Evolutionary conservation across 257 asterid genomes (phyloP).

Genomic region (Scutellaria galericulata): DNA sequence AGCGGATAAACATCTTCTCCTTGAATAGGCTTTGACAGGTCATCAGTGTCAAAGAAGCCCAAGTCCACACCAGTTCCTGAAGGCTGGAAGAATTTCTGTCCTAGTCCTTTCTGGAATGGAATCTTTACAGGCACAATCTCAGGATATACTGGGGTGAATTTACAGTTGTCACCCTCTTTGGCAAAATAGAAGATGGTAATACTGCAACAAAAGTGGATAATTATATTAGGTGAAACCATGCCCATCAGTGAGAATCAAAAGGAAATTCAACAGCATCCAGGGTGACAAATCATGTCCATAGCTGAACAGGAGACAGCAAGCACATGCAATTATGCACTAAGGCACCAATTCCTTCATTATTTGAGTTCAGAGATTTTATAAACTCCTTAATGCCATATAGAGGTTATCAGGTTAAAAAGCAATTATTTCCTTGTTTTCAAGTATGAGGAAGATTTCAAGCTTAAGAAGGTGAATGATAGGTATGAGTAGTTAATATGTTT

Average conservation of each 20-base stretch:
- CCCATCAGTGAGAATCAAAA: slow-evolving; percentile 8
- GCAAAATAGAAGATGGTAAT: slow-evolving; percentile 81
- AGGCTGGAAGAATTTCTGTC: slow-evolving; percentile 86
- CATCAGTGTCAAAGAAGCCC: slow-evolving; percentile 81
- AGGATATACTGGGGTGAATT: slow-evolving; percentile 68
- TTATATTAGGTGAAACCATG: slow-evolving; percentile 23
- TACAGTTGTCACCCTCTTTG: slow-evolving; percentile 72
- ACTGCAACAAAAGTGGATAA: slow-evolving; percentile 50
- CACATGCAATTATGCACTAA: not conserved
- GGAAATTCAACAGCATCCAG: slow-evolving; percentile 8
- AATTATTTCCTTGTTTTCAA: not conserved
- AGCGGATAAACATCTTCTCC: slow-evolving; percentile 85
- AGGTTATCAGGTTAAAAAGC: not conserved
- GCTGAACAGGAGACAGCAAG: not conserved
- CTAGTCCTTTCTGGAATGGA: slow-evolving; percentile 75
- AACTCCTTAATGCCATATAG: not conserved
- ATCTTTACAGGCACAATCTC: slow-evolving; percentile 72
- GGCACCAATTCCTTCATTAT: not conserved
- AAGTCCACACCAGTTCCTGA: slow-evolving; percentile 91
- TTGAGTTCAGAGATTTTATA: not conserved
- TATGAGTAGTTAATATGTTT: too few species aligned
- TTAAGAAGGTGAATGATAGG: not conserved
- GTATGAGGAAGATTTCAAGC: slow-evolving; percentile 6
- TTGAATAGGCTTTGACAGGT: slow-evolving; percentile 70
- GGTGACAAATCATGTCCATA: not conserved